A percentile compares a stretch with the other conserved stretches of the same genome.
phyloP scores from a whole-genome alignment of 306 rosid species.

The Inga leiocalycina region DNA sequence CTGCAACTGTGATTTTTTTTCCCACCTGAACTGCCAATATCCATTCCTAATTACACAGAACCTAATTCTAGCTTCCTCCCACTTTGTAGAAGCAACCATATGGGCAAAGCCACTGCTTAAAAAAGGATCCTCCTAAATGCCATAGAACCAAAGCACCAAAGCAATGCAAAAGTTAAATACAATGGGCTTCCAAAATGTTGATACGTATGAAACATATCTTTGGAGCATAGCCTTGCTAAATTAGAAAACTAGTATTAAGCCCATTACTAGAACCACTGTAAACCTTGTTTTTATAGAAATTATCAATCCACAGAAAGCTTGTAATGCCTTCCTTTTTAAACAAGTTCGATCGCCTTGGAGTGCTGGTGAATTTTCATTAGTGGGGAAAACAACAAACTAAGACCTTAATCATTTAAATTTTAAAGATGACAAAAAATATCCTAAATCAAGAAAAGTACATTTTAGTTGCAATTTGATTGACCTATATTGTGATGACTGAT shows the following conservation, averaged over 20 bases:
- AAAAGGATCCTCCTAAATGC: background rate
- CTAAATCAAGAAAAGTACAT: conserved; percentile 1
- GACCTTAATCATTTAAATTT: background rate
- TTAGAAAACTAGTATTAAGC: background rate
- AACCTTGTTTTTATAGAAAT: conserved; percentile 7
- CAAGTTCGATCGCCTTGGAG: conserved; percentile 10
- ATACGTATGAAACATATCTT: background rate
- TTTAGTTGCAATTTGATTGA: background rate
- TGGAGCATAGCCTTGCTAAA: background rate
- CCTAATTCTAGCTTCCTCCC: conserved; percentile 7
- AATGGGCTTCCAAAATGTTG: background rate
- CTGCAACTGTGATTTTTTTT: background rate
- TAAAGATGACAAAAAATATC: conserved; percentile 4
- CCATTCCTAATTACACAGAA: background rate
- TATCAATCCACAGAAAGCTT: background rate
- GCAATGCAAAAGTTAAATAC: background rate
- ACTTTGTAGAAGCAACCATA: background rate
- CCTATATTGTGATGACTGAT: background rate
- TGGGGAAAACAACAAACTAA: background rate
- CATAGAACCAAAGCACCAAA: background rate
- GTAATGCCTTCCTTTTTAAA: background rate
- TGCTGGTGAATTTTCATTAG: conserved; percentile 11
- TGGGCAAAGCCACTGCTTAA: background rate
- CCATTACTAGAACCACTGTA: background rate
- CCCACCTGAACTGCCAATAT: background rate